phyloP scores from a whole-genome alignment of 169 alveolate genomes.

The Pseudocohnilembus persalinus region DNA sequence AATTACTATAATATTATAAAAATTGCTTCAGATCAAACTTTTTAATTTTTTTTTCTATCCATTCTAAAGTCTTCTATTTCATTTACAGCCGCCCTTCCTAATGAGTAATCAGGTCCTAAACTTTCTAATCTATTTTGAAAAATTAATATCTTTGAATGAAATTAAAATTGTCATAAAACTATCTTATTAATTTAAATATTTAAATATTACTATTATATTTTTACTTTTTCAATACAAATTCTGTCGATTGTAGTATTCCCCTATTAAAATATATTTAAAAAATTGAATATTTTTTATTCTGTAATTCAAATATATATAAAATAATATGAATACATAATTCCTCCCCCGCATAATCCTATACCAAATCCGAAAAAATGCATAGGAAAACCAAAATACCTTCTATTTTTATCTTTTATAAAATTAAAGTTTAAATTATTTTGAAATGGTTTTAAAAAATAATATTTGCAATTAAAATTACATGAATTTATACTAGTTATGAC shows the following conservation, averaged over 20 bases:
- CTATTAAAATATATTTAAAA: background rate
- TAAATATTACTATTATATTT: background rate
- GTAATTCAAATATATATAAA: constrained; percentile 26
- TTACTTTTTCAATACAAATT: constrained; percentile 33
- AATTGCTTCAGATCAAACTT: constrained; percentile 38
- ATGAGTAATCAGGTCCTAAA: constrained; percentile 38
- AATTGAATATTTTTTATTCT: background rate
- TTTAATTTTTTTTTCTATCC: constrained; percentile 37
- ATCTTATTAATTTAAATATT: no score
- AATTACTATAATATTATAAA: no score
- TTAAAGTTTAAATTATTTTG: no score
- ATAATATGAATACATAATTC: constrained; percentile 10
- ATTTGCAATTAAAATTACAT: background rate
- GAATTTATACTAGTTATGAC: constrained; percentile 26
- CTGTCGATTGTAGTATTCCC: constrained; percentile 31
- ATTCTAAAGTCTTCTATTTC: constrained; percentile 51
- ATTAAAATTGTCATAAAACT: no score
- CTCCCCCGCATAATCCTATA: constrained; percentile 33
- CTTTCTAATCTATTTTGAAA: constrained; percentile 27
- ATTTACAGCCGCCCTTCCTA: constrained; percentile 42
- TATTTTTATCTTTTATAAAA: constrained; percentile 22
- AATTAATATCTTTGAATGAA: no score
- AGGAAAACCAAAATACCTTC: constrained; percentile 27
- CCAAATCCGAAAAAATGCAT: constrained; percentile 29
- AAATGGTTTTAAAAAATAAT: no score